Conservation (phyloP, 2,329 filamentous ascomycete genomes). For the Thyridium curvatum region DNA sequence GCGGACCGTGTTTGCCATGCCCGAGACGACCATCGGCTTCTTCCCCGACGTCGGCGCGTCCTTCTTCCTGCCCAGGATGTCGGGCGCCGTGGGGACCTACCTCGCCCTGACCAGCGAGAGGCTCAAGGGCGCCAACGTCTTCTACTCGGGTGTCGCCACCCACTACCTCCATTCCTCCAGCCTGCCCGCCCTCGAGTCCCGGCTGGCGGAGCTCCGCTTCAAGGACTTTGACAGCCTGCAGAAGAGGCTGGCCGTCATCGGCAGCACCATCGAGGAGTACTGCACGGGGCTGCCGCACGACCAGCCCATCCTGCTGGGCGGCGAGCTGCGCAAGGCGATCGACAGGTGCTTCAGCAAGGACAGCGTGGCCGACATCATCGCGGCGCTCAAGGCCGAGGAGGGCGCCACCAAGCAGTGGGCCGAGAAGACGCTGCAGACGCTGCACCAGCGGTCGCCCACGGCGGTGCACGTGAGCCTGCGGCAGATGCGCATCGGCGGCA, state of each 20-base stretch:
- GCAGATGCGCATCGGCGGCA: conserved; percentile 69
- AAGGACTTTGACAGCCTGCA: conserved; percentile 62
- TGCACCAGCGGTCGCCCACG: conserved; percentile 76
- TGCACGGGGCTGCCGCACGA: conserved; percentile 75
- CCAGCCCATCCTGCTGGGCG: conserved; percentile 60
- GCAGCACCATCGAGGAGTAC: conserved; percentile 88
- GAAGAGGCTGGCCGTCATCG: conserved; percentile 65
- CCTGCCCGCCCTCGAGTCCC: conserved; percentile 72
- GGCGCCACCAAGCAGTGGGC: conserved; percentile 67
- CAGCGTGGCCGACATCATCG: conserved; percentile 63
- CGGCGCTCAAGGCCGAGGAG: conserved; percentile 54
- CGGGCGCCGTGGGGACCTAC: conserved; percentile 83
- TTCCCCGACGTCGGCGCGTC: conserved; percentile 97
- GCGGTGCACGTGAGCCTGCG: conserved; percentile 77
- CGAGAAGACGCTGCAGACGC: conserved; percentile 64
- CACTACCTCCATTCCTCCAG: conserved; percentile 93
- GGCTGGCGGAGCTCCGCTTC: conserved; percentile 86
- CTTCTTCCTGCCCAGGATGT: conserved; percentile 89
- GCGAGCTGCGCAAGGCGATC: conserved; percentile 69
- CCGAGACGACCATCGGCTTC: conserved; percentile 96
- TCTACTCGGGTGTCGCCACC: conserved; percentile 88
- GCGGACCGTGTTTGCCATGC: conserved; percentile 94
- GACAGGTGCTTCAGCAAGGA: conserved; percentile 73
- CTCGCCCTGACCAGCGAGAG: conserved; percentile 85
- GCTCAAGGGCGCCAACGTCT: conserved; percentile 75